Evolutionary conservation across 2,329 filamentous ascomycete genomes (phyloP), one percentile per base, ranked within the genome.

Genomic region (Hypoxylon sp.): DNA sequence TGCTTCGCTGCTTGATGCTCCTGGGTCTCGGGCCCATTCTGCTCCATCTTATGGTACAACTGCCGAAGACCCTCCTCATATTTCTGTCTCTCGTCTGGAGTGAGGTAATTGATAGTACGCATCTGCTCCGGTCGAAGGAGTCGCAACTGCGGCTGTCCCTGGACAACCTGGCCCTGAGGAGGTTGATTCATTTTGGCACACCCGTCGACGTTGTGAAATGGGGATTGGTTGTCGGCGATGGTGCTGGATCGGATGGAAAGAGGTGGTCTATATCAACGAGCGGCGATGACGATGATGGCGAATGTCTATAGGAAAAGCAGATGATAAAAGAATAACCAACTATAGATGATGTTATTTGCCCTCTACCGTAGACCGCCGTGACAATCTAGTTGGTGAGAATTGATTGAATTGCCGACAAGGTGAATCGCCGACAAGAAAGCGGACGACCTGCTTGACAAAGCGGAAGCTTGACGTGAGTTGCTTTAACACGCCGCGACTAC

Each of bases 31-130:
- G 83, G 77, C 0, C 81, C 79, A 20, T 81, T 84, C 64, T 86
- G 84, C 50, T 86, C 84, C 44, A 86, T 82, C 22, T 79, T 82
- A 1, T 69, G 59, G 85, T 87, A 91, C 0, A 91, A 79, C 1
- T 79, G 75, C 8, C 82, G 81, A 0, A 91, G 79, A 0, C 89
- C 89, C 1, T 81, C 78, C 72, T 90, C 87, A 71, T 90, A 91
- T 72, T 89, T 89, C 1, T 73, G 72, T 72, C 86, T 88, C 63
- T 91, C 89, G 1, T 86, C 83, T 0, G 85, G 81, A 27, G 80
- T 85, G 2, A 91, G 80, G 42, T 84, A 82, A 1, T 80, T 80
- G 2, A 89, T 81, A 5, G 69, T 81, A 35, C 84, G 82, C 77
- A 89, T 89, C 58, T 85, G 83, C 37, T 84, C 82, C 0, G 87